A percentile compares a stretch with the other conserved stretches of the same genome.
These are phyloP conservation scores for Lanmaoa rubissima DNA, from an alignment of 768 basidiomycete genomes.

Conservation along the genomic window DNA sequence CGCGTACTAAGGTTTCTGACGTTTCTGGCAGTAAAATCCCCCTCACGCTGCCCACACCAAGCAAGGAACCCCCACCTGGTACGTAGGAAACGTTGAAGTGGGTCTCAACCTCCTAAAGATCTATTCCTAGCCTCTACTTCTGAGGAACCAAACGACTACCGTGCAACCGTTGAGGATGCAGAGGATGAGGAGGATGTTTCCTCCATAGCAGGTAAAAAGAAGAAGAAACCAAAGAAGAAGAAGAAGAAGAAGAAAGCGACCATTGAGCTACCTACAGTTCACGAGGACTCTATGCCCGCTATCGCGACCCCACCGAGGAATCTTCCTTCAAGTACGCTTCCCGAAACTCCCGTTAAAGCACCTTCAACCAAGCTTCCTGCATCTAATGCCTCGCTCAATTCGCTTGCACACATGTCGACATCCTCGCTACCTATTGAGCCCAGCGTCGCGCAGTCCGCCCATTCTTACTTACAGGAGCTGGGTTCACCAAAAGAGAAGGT, in stretches of 20 bases:
- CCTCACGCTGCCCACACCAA: constrained; percentile 4
- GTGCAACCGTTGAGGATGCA: constrained; percentile 65
- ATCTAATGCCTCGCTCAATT: constrained; percentile 20
- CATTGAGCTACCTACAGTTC: constrained; percentile 20
- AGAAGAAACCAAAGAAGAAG: constrained; percentile 72
- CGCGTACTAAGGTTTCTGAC: constrained; percentile 7
- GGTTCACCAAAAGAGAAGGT: constrained; percentile 57
- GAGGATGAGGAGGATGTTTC: constrained; percentile 58
- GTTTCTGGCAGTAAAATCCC: constrained; percentile 10
- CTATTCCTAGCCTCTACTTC: constrained; percentile 7
- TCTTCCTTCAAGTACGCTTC: constrained; percentile 14
- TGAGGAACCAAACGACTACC: constrained; percentile 35
- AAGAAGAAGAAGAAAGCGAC: constrained; percentile 62
- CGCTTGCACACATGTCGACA: constrained; percentile 35
- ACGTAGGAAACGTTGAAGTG: neutral
- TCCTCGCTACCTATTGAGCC: constrained; percentile 45
- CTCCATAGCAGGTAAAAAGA: constrained; percentile 48
- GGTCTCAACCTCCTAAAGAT: neutral
- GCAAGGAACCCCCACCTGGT: constrained; percentile 16
- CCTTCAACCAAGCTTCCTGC: constrained; percentile 1
- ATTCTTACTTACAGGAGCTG: constrained; percentile 61
- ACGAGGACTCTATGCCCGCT: constrained; percentile 16
- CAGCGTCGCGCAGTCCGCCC: constrained; percentile 63
- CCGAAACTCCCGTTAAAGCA: constrained; percentile 27
- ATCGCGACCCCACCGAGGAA: constrained; percentile 21